Conservation (phyloP, 345 rosid genomes). For the Gossypium thurberi region DNA sequence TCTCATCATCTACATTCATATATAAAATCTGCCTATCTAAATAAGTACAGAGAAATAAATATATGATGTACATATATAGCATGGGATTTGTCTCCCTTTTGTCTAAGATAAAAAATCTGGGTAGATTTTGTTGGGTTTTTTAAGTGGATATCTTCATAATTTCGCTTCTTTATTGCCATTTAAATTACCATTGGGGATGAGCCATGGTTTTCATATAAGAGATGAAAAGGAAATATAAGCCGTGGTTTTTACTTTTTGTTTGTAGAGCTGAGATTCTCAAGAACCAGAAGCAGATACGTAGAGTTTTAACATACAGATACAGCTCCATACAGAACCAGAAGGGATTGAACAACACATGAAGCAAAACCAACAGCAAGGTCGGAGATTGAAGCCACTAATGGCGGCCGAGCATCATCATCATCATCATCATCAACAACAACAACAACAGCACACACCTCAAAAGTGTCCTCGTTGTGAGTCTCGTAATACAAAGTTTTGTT, state of each 20-base stretch:
- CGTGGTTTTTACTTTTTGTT: not conserved
- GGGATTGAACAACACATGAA: constrained; percentile 19
- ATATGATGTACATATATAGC: not conserved
- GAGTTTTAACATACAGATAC: not conserved
- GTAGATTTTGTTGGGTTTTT: constrained; percentile 5
- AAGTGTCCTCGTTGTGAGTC: constrained; percentile 70
- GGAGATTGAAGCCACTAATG: constrained; percentile 23
- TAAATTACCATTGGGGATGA: not conserved
- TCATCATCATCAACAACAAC: constrained; percentile 14
- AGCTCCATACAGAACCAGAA: not conserved
- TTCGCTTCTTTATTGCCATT: not conserved
- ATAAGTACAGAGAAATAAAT: not conserved
- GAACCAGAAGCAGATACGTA: not conserved
- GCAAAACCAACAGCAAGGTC: constrained; percentile 26
- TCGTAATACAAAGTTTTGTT: constrained; percentile 59
- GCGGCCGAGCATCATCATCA: constrained; percentile 6
- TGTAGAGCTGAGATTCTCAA: constrained; percentile 2
- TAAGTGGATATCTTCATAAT: not conserved
- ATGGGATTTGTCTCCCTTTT: not conserved
- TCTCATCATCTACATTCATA: too few relatives aligned
- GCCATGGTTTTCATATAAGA: too few relatives aligned
- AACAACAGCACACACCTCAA: constrained; percentile 27
- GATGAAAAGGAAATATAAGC: not conserved
- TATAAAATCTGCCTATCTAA: not conserved
- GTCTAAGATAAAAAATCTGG: not conserved